These are phyloP conservation scores for Penstemon newberryi DNA, from an alignment of 257 asterid genomes.

Conservation along the genomic window DNA sequence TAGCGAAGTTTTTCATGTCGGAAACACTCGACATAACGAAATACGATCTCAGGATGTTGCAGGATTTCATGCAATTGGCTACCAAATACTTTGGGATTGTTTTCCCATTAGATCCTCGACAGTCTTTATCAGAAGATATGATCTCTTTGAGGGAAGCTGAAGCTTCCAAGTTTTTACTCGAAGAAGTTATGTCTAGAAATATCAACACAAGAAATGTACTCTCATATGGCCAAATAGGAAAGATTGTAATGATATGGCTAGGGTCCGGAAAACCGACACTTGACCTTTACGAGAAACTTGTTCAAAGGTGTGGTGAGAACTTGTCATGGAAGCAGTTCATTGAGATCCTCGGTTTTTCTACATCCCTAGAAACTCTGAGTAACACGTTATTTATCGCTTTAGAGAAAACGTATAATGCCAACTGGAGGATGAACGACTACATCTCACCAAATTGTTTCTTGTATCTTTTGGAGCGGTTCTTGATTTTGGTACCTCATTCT, in stretches of 20 bases:
- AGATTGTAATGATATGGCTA: constrained; percentile 40
- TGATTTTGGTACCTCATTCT: constrained; percentile 42
- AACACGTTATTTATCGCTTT: constrained; percentile 34
- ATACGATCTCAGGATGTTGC: constrained; percentile 21
- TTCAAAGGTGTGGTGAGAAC: background rate
- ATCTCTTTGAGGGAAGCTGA: constrained; percentile 40
- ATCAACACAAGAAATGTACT: constrained; percentile 11
- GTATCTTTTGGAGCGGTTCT: constrained; percentile 55
- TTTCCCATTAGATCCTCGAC: constrained; percentile 45
- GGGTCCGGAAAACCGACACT: constrained; percentile 37
- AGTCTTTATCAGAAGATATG: constrained; percentile 38
- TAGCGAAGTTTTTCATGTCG: constrained; percentile 34
- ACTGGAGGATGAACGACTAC: constrained; percentile 38
- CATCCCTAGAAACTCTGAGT: constrained; percentile 18
- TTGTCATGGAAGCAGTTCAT: constrained; percentile 46
- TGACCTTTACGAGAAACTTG: constrained; percentile 28
- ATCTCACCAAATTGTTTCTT: constrained; percentile 62
- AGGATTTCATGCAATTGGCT: constrained; percentile 26
- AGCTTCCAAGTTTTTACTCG: constrained; percentile 38
- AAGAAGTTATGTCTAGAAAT: constrained; percentile 32
- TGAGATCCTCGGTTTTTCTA: constrained; percentile 5
- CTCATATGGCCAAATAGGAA: constrained; percentile 50
- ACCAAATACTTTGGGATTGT: constrained; percentile 33
- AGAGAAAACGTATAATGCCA: constrained; percentile 32
- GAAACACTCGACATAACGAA: constrained; percentile 21